phyloP scores from a whole-genome alignment of 23 red algal genomes.

The Gracilaria gracilis region DNA sequence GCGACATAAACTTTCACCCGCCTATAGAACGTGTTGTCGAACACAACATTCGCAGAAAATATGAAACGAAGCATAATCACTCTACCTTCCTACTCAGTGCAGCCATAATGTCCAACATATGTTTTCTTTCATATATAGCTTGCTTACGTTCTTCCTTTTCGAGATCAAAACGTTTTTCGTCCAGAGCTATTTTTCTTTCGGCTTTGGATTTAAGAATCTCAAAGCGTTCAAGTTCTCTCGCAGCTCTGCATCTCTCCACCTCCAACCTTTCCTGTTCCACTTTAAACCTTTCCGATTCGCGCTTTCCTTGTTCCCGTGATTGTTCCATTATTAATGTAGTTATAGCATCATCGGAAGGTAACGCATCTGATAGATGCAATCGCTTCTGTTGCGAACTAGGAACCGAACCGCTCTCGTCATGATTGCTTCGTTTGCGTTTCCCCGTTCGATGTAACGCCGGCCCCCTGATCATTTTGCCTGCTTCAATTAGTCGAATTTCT shows the following conservation, averaged over 20 bases:
- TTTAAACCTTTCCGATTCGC: not conserved
- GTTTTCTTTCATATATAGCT: not conserved
- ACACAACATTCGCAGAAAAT: no score
- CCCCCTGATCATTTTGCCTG: not conserved
- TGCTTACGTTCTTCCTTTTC: conserved; percentile 28
- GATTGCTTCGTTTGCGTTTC: not conserved
- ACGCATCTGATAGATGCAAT: not conserved
- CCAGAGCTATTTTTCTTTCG: not conserved
- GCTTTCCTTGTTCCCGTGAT: not conserved
- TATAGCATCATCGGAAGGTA: conserved; percentile 5
- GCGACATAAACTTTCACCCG: no score
- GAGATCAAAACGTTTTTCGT: conserved; percentile 24
- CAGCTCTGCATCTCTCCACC: not conserved
- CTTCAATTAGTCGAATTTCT: not conserved
- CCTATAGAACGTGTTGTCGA: no score
- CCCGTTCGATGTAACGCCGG: not conserved
- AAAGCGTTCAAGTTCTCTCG: conserved; percentile 1
- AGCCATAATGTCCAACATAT: not conserved
- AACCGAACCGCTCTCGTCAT: not conserved
- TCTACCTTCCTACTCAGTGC: not conserved
- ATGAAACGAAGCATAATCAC: not conserved
- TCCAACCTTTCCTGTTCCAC: not conserved
- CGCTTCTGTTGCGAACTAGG: not conserved
- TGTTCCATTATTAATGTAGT: conserved; percentile 11
- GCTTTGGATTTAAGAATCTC: not conserved